These are phyloP conservation scores for Podospora sp. DNA, from an alignment of 495 filamentous ascomycete species.

Conservation along the genomic window DNA sequence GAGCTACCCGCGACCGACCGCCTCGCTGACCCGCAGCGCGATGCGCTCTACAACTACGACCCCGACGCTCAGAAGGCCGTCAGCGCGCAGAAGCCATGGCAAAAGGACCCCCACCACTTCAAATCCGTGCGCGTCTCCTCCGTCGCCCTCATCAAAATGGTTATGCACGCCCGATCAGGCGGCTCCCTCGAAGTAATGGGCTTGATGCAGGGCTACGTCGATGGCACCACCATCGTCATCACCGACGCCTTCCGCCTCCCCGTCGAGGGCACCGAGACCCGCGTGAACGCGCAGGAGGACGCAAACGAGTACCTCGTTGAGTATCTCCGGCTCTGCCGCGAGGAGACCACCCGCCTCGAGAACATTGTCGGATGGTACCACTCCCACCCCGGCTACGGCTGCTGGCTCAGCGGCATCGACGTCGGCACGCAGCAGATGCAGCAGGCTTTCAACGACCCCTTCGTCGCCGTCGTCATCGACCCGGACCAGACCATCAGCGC, in stretches of 20 bases:
- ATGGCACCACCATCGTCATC: slow-evolving; percentile 81
- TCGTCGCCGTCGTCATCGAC: slow-evolving; percentile 95
- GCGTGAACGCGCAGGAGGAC: slow-evolving; percentile 92
- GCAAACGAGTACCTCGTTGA: slow-evolving; percentile 96
- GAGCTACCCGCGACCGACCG: slow-evolving; percentile 63
- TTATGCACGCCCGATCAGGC: slow-evolving; percentile 95
- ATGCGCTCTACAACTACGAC: slow-evolving; percentile 88
- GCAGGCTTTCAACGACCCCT: slow-evolving; percentile 83
- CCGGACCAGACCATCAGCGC: slow-evolving; percentile 94
- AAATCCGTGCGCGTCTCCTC: slow-evolving; percentile 91
- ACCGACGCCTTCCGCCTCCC: slow-evolving; percentile 94
- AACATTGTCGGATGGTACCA: slow-evolving; percentile 99
- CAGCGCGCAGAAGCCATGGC: slow-evolving; percentile 72
- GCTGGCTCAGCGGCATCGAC: slow-evolving; percentile 97
- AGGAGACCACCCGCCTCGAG: slow-evolving; percentile 71
- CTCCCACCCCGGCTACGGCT: slow-evolving; percentile 95
- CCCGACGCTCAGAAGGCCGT: slow-evolving; percentile 62
- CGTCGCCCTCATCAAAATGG: slow-evolving; percentile 96
- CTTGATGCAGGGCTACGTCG: slow-evolving; percentile 94
- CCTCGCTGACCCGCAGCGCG: slow-evolving; percentile 80
- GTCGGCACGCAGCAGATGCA: slow-evolving; percentile 84
- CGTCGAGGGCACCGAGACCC: slow-evolving; percentile 96
- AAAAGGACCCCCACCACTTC: slow-evolving; percentile 83
- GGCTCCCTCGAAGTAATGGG: slow-evolving; percentile 96
- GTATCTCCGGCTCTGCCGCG: slow-evolving; percentile 75